phyloP scores from a whole-genome alignment of 2,329 filamentous ascomycete species.

The Cadophora luteo-olivacea region DNA sequence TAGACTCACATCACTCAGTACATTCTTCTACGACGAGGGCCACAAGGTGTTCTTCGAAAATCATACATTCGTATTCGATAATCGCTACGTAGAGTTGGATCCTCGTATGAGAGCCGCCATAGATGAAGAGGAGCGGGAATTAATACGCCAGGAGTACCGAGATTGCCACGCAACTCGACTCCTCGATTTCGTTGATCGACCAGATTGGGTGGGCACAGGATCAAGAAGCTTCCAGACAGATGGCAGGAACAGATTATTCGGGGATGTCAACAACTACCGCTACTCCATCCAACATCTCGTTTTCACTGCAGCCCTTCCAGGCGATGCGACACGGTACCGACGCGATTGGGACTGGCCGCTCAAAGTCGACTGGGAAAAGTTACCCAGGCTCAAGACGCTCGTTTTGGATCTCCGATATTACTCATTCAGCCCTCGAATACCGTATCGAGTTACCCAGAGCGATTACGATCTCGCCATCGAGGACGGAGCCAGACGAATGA shows the following conservation, averaged over 20 bases:
- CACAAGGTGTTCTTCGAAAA: conserved; percentile 19
- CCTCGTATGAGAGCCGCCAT: not conserved
- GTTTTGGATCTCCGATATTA: conserved; percentile 24
- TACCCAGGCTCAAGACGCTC: conserved; percentile 23
- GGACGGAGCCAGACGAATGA: conserved; percentile 19
- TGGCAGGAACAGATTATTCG: not conserved
- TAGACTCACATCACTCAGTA: not conserved
- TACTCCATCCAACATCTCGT: conserved; percentile 19
- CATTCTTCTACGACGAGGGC: conserved; percentile 15
- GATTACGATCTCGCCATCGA: conserved; percentile 1
- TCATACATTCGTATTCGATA: conserved; percentile 21
- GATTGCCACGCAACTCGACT: conserved; percentile 14
- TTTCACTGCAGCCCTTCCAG: not conserved
- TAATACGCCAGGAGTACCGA: not conserved
- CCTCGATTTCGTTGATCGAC: conserved; percentile 18
- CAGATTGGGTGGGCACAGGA: conserved; percentile 14
- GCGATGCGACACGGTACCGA: not conserved
- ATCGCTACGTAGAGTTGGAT: not conserved
- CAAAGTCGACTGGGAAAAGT: conserved; percentile 23
- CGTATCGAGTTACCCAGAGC: not conserved
- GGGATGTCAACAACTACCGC: conserved; percentile 14
- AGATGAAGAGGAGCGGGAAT: not conserved
- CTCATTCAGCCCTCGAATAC: not conserved
- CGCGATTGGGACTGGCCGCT: conserved; percentile 25
- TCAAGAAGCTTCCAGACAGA: not conserved